Evolutionary conservation across 768 basidiomycete species (phyloP).

Genomic region (Amanita inopinata): DNA sequence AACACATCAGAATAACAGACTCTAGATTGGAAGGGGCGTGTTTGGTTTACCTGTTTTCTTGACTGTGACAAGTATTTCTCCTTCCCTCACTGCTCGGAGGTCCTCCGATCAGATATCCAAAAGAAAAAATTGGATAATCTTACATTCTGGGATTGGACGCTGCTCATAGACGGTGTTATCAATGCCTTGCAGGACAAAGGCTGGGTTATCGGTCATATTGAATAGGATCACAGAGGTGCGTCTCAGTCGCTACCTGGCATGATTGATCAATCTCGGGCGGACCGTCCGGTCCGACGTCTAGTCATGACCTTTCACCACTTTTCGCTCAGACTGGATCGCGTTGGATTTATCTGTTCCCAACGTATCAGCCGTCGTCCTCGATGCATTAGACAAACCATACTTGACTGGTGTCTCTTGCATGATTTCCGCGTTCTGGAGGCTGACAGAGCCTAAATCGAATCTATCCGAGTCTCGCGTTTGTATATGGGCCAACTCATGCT

Average conservation of each 20-base stretch:
- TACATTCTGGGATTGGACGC: conserved; percentile 66
- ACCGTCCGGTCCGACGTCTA: too few species aligned
- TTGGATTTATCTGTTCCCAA: too few species aligned
- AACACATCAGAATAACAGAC: not conserved
- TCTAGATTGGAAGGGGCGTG: not conserved
- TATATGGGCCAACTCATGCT: conserved; percentile 1
- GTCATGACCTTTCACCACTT: too few species aligned
- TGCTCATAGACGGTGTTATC: conserved; percentile 64
- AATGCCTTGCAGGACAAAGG: conserved; percentile 67
- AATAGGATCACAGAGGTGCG: conserved; percentile 9
- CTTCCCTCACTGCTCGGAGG: conserved; percentile 45
- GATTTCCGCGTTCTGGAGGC: too few species aligned
- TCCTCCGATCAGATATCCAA: conserved; percentile 6
- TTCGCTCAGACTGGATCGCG: too few species aligned
- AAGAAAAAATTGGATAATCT: conserved; percentile 12
- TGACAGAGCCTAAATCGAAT: not conserved
- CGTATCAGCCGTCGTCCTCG: too few species aligned
- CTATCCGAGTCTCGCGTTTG: not conserved
- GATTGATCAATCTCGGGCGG: too few species aligned
- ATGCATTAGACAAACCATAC: too few species aligned
- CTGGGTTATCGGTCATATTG: conserved; percentile 64
- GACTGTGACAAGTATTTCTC: conserved; percentile 81
- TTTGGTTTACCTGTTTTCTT: conserved; percentile 85
- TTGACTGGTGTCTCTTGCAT: too few species aligned
- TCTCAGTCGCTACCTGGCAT: too few species aligned